Evolutionary conservation across 352 stramenopile species (phyloP), one percentile per base, ranked within the genome.

Genomic region (Peronospora tabacina): DNA sequence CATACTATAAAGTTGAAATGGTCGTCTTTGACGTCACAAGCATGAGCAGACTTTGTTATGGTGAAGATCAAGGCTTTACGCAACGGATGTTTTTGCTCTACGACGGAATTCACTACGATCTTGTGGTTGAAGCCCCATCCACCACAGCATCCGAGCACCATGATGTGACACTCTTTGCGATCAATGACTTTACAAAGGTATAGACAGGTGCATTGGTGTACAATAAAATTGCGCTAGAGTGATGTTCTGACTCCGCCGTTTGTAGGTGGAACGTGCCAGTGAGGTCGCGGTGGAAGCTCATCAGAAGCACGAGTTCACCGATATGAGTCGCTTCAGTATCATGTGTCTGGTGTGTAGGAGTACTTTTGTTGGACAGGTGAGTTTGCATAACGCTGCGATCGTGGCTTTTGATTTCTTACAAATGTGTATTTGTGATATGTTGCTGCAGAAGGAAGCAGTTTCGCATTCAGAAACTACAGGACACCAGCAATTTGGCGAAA

Each of bases 21-120:
- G 77, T 91, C 15, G 80, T 91, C 10, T 91, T 91, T 52, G 80
- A 91, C 37, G 77, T 91, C 24, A 89, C 76, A 38, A 88, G 81
- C 49, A 91, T 91, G 81, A 86, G 70, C 34, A 75, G 81, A 10
- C 52, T 91, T 15, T 90, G 81, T 45, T 91, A 91, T 42, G 78
- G 81, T 0, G 78, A 90, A 51, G 81, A 91, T 37, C 78, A 85
- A 66, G 76, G 76, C 33, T 89, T 84, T 45, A 80, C 78, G 28
- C 77, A 90, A 61, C 74, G 80, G 35, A 82, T 90, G 65, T 91
- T 90, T 48, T 58, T 91, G 47, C 71, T 94, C 6, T 94, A 91
- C 52, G 82, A 94, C 47, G 82, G 82, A 24, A 82, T 91, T 32
- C 82, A 94, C 44, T 94, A 94, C 51, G 82, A 94, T 52, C 49